Evolutionary conservation across 2,329 filamentous ascomycete genomes (phyloP).

Genomic region (Penicillium sp.): DNA sequence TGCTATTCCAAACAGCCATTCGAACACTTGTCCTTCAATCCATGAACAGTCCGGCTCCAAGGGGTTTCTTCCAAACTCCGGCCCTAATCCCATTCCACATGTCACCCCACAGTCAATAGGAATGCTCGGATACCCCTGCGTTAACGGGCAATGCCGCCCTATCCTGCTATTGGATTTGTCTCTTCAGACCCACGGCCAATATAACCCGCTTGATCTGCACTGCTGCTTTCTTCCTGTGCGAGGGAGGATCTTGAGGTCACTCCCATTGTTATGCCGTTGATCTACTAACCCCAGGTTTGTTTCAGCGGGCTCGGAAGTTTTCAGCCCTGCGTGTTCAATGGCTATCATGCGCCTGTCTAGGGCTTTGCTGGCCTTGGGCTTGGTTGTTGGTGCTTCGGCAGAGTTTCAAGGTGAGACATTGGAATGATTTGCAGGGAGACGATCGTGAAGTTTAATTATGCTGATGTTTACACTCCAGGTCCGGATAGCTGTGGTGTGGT

Average conservation of each 20-base stretch:
- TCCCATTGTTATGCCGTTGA: constrained; percentile 8
- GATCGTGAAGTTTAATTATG: constrained; percentile 11
- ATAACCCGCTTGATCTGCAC: constrained; percentile 22
- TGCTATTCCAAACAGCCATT: no score
- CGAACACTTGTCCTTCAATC: no score
- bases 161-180: background rate
- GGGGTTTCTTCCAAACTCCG: constrained; percentile 2
- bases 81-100: constrained; percentile 18
- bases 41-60: no score
- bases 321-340: background rate
- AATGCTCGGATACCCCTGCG: constrained; percentile 14
- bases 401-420: constrained; percentile 22
- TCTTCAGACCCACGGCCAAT: constrained; percentile 6
- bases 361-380: constrained; percentile 10
- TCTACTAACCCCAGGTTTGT: constrained; percentile 11
- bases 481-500: constrained; percentile 24
- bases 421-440: background rate
- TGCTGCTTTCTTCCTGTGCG: constrained; percentile 1
- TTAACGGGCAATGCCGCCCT: constrained; percentile 9
- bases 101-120: constrained; percentile 9
- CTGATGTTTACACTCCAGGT: constrained; percentile 7
- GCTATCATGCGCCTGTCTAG: constrained; percentile 15
- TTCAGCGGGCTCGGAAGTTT: constrained; percentile 2
- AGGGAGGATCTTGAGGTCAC: constrained; percentile 8
- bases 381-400: constrained; percentile 16